Evolutionary conservation across 768 basidiomycete genomes (phyloP).

Genomic region (Mycena belliarum): DNA sequence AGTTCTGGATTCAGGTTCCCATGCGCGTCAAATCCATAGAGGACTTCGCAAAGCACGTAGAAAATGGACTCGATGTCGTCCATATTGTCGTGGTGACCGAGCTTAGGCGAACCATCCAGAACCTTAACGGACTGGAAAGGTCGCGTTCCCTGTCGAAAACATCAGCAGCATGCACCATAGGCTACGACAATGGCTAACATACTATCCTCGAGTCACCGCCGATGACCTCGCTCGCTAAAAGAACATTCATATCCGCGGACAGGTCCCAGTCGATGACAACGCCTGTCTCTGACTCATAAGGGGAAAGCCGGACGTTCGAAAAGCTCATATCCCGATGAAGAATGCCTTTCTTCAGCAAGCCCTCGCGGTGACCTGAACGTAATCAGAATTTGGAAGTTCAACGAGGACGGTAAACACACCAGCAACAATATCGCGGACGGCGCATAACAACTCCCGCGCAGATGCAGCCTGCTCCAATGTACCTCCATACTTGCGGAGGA

Average conservation of each 20-base stretch:
- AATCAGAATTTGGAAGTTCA: background rate
- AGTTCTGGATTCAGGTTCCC: no score
- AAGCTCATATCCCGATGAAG: conserved; percentile 30
- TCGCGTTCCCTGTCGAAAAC: no score
- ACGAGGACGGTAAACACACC: conserved; percentile 20
- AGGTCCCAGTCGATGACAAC: conserved; percentile 12
- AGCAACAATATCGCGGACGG: conserved; percentile 18
- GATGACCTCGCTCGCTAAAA: background rate
- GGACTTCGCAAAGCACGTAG: no score
- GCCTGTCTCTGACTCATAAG: background rate
- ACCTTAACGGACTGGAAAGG: no score
- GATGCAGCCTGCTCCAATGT: conserved; percentile 15
- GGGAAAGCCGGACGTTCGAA: conserved; percentile 24
- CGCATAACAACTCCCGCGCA: no score
- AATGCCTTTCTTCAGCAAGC: conserved; percentile 15
- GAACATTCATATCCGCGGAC: background rate
- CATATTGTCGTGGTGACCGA: no score
- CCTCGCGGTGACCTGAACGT: conserved; percentile 18
- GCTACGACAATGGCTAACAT: no score
- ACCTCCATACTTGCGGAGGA: conserved; percentile 16
- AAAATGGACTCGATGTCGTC: no score
- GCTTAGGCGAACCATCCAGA: no score
- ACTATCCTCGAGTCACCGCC: background rate
- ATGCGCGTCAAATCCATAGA: no score
- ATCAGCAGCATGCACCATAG: no score